phyloP scores from a whole-genome alignment of 2,329 filamentous ascomycete species.

The Bertia moriformis region DNA sequence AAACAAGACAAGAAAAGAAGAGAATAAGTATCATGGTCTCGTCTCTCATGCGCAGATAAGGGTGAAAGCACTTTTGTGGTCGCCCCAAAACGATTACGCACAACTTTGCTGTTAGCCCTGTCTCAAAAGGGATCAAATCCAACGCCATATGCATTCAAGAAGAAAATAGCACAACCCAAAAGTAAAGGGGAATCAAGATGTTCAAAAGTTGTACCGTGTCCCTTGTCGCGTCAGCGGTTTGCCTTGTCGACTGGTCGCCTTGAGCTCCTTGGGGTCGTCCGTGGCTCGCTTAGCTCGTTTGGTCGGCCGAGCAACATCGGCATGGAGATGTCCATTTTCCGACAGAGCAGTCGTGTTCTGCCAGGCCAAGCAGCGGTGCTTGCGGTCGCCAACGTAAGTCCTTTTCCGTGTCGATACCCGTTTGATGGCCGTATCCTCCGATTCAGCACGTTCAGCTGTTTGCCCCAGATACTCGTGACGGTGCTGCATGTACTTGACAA shows the following conservation, averaged over 20 bases:
- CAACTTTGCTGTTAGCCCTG: too few species aligned
- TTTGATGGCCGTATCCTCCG: conserved; percentile 10
- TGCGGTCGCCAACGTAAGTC: not conserved
- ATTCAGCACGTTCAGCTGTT: conserved; percentile 13
- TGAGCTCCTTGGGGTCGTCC: not conserved
- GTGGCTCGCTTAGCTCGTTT: not conserved
- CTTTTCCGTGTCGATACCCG: not conserved
- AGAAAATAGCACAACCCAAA: too few species aligned
- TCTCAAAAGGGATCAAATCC: too few species aligned
- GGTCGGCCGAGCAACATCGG: not conserved
- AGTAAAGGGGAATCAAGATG: too few species aligned
- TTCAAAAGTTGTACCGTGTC: not conserved
- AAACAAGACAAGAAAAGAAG: too few species aligned
- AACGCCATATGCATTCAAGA: too few species aligned
- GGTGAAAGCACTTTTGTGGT: too few species aligned
- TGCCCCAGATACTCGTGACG: conserved; percentile 55
- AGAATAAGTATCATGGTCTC: too few species aligned
- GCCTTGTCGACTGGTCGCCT: not conserved
- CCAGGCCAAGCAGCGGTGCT: not conserved
- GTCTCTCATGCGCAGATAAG: too few species aligned
- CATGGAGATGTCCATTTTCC: not conserved
- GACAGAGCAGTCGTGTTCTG: not conserved
- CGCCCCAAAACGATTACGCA: too few species aligned
- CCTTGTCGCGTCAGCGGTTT: not conserved
- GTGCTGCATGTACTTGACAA: conserved; percentile 65